phyloP scores from a whole-genome alignment of 768 basidiomycete genomes.

The Tricholomella constricta region DNA sequence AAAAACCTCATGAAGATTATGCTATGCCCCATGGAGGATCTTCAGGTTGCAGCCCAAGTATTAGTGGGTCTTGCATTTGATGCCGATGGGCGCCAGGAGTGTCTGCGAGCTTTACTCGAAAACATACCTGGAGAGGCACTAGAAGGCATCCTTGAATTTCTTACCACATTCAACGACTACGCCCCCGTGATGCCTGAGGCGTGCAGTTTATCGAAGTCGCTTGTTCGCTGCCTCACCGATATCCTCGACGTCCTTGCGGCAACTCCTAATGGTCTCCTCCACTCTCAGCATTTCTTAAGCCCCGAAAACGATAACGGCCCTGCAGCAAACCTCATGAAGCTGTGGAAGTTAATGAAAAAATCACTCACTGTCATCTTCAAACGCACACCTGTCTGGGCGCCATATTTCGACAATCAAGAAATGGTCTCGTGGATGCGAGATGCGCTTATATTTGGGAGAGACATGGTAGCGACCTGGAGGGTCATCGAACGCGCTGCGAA shows the following conservation, averaged over 20 bases:
- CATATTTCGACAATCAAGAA: slow-evolving; percentile 72
- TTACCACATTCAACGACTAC: slow-evolving; percentile 64
- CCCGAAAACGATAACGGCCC: slow-evolving; percentile 45
- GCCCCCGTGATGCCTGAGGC: slow-evolving; percentile 78
- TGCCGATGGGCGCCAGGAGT: slow-evolving; percentile 86
- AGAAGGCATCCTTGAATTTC: slow-evolving; percentile 68
- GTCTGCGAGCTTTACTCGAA: slow-evolving; percentile 76
- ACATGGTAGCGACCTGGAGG: slow-evolving; percentile 79
- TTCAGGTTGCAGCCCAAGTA: slow-evolving; percentile 75
- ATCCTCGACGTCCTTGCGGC: slow-evolving; percentile 87
- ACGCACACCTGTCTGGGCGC: slow-evolving; percentile 81
- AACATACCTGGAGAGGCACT: slow-evolving; percentile 67
- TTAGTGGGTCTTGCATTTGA: slow-evolving; percentile 87
- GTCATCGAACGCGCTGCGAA: slow-evolving; percentile 74
- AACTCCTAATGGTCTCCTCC: slow-evolving; percentile 68
- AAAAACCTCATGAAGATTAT: slow-evolving; percentile 66
- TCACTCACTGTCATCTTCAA: slow-evolving; percentile 85
- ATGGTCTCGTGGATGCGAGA: slow-evolving; percentile 99
- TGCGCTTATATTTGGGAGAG: slow-evolving; percentile 89
- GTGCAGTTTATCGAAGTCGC: slow-evolving; percentile 82
- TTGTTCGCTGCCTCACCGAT: slow-evolving; percentile 92
- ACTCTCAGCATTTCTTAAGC: slow-evolving; percentile 52
- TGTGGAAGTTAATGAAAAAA: slow-evolving; percentile 84
- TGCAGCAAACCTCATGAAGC: slow-evolving; percentile 55
- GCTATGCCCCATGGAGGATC: slow-evolving; percentile 77